Evolutionary conservation across 176 grass and related monocot species (phyloP), one percentile per base, ranked within the genome.

Genomic region (Oryza rufipogon): DNA sequence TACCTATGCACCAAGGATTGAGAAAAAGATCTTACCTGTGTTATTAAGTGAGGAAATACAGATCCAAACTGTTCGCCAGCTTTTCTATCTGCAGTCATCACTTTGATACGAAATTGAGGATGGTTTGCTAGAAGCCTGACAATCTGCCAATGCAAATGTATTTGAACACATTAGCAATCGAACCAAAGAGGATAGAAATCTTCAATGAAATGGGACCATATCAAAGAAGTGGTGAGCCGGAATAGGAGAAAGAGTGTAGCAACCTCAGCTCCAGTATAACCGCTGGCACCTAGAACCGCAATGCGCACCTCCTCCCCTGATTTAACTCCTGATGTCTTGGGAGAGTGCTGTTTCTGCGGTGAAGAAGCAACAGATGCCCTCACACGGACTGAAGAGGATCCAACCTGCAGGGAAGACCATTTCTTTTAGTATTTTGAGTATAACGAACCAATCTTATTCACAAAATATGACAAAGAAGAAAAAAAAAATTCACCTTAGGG

Each of bases 51-150:
- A 73, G 96, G 93, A 94, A 99, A 99, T 87, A 99, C 96, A 49
- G 91, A 96, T 73, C 81, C 81, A 83, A 99, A 87, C 19, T 87
- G 76, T 87, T 96, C 83, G 14, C 96, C 96, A 45, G 91, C 93
- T 91, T 99, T 98, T 88, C 93, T 95, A 70, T 98, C 96, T 22
- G 96, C 96, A 11, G 96, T 98, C 89, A 98, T 95, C 64, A 92
- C 74, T 84, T 84, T 94, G 75, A 94, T 95, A 46, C 56, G 45
- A 44, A 96, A 92, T 51, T 92, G 85, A 38, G 96, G 96, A 44
- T 98, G 96, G 71, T 91, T 95, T 56, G 93, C 91, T 26, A 98
- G 86, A 79, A 98, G 81, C 14, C 93, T 86, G 26, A 98, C 91
- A 80, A 98, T 91, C 96, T 98, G 78, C 86, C 70, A 76, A 78